Conservation (phyloP, 2,329 filamentous ascomycete species). For the Trichoderma harzianum region DNA sequence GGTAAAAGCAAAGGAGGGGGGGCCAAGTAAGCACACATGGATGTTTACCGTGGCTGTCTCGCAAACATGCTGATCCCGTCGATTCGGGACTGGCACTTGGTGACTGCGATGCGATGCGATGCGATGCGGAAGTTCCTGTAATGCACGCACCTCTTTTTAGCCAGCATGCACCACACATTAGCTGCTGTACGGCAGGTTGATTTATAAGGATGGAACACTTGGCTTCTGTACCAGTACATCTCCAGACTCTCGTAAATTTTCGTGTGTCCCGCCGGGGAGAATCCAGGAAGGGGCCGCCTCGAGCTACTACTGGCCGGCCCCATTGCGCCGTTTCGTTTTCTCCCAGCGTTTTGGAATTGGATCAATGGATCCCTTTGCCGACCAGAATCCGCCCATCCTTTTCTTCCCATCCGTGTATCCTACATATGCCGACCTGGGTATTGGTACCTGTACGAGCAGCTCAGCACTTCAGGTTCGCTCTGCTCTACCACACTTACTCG, state of each 20-base stretch:
- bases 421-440: background rate
- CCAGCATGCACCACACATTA: background rate
- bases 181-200: background rate
- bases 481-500: background rate
- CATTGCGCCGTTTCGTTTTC: background rate
- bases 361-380: background rate
- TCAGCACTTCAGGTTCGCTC: background rate
- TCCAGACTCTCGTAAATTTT: background rate
- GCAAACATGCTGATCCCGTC: conserved; percentile 1
- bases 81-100: conserved; percentile 8
- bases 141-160: background rate
- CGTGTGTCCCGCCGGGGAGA: background rate
- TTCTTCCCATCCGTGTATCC: background rate
- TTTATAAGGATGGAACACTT: background rate
- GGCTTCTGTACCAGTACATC: background rate
- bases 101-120: background rate
- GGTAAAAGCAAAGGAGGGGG: background rate
- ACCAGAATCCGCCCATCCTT: background rate
- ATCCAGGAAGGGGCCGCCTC: background rate
- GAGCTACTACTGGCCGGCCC: background rate
- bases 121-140: background rate
- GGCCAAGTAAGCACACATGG: background rate
- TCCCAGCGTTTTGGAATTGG: background rate
- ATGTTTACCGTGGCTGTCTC: background rate
- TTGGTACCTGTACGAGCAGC: background rate